Evolutionary conservation across 1,284 basidiomycete genomes (phyloP), one percentile per base, ranked within the genome.

Genomic region (Kalmanozyma brasiliensis): DNA sequence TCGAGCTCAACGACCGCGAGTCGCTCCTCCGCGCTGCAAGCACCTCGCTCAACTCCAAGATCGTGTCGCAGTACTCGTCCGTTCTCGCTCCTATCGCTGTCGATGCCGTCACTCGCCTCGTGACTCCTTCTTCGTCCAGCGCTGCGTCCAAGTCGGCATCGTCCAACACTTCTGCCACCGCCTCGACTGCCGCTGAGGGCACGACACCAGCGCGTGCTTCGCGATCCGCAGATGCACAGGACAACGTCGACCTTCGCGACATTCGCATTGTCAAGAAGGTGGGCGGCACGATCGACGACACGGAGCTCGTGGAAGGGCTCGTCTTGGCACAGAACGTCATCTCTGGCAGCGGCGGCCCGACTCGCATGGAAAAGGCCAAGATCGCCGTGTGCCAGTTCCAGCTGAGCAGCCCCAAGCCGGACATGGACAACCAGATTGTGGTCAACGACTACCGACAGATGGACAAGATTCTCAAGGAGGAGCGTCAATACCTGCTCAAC

Each of bases 381-480:
- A 98, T 99, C 79, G 96, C 90, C 40, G 89, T 99, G 69, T 93
- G 98, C 74, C 96, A 99, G 83, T 99, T 99, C 88, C 96, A 98
- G 84, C 87, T 99, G 51, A 92, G 90, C 76, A 92, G 93, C 46
- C 96, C 96, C 19, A 99, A 99, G 85, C 96, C 96, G 8, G 96
- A 98, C 82, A 98, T 99, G 96, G 96, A 99, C 85, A 98, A 98
- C 86, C 97, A 96, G 33, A 94, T 99, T 43, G 91, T 98, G 40
- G 97, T 98, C 76, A 98, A 97, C 79, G 95, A 98, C 84, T 99
- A 99, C 86, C 90, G 96, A 34, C 96, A 98, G 84, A 98, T 99
- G 95, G 96, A 98, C 87, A 98, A 97, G 84, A 95, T 98, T 68
- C 90, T 99, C 83, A 98, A 99, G 84, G 96, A 99, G 84, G 95